phyloP scores from a whole-genome alignment of 768 basidiomycete species.

The Boletus vinaceobasis region DNA sequence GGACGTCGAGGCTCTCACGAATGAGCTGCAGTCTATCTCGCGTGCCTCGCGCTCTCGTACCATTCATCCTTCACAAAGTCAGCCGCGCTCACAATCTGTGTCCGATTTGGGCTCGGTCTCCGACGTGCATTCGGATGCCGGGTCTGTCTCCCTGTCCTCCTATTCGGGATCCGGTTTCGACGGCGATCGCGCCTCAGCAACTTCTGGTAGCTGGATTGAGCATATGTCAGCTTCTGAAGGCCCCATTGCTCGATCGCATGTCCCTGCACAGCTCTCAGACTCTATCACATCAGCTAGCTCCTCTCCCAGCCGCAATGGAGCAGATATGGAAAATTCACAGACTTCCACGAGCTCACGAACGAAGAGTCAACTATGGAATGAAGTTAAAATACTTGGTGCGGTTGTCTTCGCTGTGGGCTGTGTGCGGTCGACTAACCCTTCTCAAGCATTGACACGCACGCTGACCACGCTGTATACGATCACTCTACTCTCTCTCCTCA shows the following conservation, averaged over 20 bases:
- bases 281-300: slow-evolving; percentile 41
- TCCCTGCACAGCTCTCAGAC: slow-evolving; percentile 33
- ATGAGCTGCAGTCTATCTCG: slow-evolving; percentile 48
- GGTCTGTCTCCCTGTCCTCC: slow-evolving; percentile 40
- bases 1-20: slow-evolving; percentile 71
- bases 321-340: slow-evolving; percentile 3
- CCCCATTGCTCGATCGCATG: slow-evolving; percentile 2
- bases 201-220: slow-evolving; percentile 46
- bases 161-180: slow-evolving; percentile 36
- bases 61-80: slow-evolving; percentile 6
- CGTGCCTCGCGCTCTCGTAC: slow-evolving; percentile 29
- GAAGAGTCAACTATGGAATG: slow-evolving; percentile 88
- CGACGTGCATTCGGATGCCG: slow-evolving; percentile 44
- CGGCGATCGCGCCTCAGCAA: slow-evolving; percentile 35
- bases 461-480: slow-evolving; percentile 84
- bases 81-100: slow-evolving; percentile 30
- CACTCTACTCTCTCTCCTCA: slow-evolving; percentile 82
- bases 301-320: slow-evolving; percentile 24
- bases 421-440: slow-evolving; percentile 2
- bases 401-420: slow-evolving; percentile 28
- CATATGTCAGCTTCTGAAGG: slow-evolving; percentile 29
- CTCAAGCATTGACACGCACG: slow-evolving; percentile 78
- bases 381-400: slow-evolving; percentile 79
- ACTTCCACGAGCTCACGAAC: slow-evolving; percentile 37
- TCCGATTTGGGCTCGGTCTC: slow-evolving; percentile 36